Evolutionary conservation across 2,329 filamentous ascomycete genomes (phyloP).

Genomic region (Paracoccidioides brasiliensis): DNA sequence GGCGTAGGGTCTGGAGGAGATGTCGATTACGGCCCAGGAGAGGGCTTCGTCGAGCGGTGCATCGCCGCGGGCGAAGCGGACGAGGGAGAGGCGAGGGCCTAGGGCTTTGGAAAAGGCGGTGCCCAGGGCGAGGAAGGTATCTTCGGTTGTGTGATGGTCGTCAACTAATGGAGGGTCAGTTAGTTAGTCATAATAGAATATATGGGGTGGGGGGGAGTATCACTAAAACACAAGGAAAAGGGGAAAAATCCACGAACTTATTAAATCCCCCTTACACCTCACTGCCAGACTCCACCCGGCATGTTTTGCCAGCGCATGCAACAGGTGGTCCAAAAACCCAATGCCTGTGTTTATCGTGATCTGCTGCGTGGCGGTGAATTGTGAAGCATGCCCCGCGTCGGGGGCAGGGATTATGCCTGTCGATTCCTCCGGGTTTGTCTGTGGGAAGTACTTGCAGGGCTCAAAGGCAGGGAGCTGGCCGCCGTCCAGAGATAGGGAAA

Average conservation of each 20-base stretch:
- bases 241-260: conserved; percentile 52
- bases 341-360: conserved; percentile 88
- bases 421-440: conserved; percentile 42
- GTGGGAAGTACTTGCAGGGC: conserved; percentile 42
- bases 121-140: conserved; percentile 84
- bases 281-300: conserved; percentile 83
- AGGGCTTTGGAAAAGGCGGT: conserved; percentile 71
- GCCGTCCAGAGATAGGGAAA: conserved; percentile 87
- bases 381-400: conserved; percentile 60
- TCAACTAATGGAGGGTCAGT: conserved; percentile 50
- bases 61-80: conserved; percentile 84
- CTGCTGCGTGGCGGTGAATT: conserved; percentile 69
- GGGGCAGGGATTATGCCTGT: conserved; percentile 32
- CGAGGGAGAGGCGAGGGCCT: conserved; percentile 63
- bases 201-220: neutral
- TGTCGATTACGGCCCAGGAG: conserved; percentile 83
- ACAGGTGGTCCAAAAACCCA: conserved; percentile 97
- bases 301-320: conserved; percentile 93
- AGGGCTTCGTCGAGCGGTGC: conserved; percentile 91
- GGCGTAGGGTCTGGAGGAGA: conserved; percentile 79
- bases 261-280: conserved; percentile 73
- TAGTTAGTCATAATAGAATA: neutral
- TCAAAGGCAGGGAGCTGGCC: conserved; percentile 44
- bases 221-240: neutral
- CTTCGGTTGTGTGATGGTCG: conserved; percentile 96